Evolutionary conservation across 148 eudicot species (phyloP).

Genomic region (Vaccinium corymbosum): DNA sequence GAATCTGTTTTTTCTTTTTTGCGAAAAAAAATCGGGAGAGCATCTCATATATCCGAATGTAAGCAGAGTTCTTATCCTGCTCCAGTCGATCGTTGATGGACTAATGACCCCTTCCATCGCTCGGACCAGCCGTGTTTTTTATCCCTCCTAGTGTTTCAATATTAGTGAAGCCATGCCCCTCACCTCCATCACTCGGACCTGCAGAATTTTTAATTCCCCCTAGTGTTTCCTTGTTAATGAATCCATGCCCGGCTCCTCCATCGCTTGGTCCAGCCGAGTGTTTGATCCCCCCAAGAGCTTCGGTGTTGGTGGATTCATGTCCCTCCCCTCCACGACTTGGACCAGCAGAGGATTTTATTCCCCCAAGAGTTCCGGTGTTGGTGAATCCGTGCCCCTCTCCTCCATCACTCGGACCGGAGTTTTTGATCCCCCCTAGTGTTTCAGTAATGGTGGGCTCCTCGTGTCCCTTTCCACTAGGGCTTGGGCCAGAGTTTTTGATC

Average conservation of each 20-base stretch:
- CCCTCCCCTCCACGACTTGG: background rate
- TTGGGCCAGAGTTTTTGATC: constrained; percentile 26
- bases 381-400: background rate
- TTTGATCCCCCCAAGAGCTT: background rate
- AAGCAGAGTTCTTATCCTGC: background rate
- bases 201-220: background rate
- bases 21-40: background rate
- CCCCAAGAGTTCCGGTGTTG: background rate
- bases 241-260: background rate
- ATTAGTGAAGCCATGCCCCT: background rate
- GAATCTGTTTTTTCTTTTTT: background rate
- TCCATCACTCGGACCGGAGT: constrained; percentile 12
- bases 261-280: background rate
- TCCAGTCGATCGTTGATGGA: background rate
- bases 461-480: constrained; percentile 25
- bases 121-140: background rate
- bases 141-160: background rate
- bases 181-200: background rate
- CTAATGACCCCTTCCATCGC: background rate
- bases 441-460: constrained; percentile 3
- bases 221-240: background rate
- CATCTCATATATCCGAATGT: background rate
- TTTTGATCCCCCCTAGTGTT: background rate
- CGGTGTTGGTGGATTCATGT: background rate
- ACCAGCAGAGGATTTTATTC: background rate